Conservation (phyloP, 2,329 filamentous ascomycete species). For the Apiospora hydei region DNA sequence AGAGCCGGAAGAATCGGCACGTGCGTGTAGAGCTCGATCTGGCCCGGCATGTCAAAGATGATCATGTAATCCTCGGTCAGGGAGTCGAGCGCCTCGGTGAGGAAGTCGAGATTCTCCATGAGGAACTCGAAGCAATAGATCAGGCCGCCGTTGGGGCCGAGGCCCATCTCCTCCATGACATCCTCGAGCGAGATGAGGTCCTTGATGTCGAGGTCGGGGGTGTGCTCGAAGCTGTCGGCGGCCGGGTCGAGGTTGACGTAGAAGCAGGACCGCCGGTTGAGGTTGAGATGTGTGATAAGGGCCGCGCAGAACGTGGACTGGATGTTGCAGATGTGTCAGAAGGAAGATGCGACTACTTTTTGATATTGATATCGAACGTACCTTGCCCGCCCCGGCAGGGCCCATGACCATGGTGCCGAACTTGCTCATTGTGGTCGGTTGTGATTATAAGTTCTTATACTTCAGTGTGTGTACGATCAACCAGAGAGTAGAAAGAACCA, state of each 20-base stretch:
- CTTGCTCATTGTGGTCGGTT: slow-evolving; percentile 73
- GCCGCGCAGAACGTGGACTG: slow-evolving; percentile 93
- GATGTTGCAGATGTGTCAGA: neutral
- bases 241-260: slow-evolving; percentile 99
- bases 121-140: slow-evolving; percentile 78
- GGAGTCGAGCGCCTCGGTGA: slow-evolving; percentile 74
- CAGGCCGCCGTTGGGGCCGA: slow-evolving; percentile 79
- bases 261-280: slow-evolving; percentile 91
- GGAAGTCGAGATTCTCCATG: slow-evolving; percentile 76
- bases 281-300: slow-evolving; percentile 90
- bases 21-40: slow-evolving; percentile 98
- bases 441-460: neutral
- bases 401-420: slow-evolving; percentile 96
- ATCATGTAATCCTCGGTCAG: slow-evolving; percentile 95
- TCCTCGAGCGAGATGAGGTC: slow-evolving; percentile 88
- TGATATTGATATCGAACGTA: slow-evolving; percentile 46
- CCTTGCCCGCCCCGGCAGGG: slow-evolving; percentile 93
- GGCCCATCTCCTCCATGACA: slow-evolving; percentile 75
- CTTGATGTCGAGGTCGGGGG: slow-evolving; percentile 84
- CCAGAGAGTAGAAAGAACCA: neutral
- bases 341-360: neutral
- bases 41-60: slow-evolving; percentile 97
- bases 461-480: neutral
- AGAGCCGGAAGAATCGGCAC: slow-evolving; percentile 89
- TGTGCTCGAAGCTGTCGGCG: slow-evolving; percentile 89